Base-by-base conservation (phyloP, 805 yeast species). In the Jamesozyma rosinii region DNA sequence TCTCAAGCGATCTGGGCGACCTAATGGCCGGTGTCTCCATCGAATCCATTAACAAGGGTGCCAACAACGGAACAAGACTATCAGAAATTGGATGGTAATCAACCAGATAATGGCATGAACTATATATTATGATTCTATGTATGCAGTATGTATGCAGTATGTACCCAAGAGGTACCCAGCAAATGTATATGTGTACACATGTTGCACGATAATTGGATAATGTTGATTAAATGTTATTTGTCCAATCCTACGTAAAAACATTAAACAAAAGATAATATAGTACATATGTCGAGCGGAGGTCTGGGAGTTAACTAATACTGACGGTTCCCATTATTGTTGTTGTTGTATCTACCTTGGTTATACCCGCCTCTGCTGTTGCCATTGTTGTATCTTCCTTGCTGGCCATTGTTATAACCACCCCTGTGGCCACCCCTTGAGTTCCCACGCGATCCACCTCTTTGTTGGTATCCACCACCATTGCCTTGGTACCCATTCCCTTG, bases 21-120 rank as follows among this genome's bases (percentile, higher is more conserved):
- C 73, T 79, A 59, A 83, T 83, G 90, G 77, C 77, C 44, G 90
- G 90, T 45, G 70, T 77, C 38, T 73, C 78, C 45, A 76, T 79
- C 44, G 74, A 71, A 45, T 65, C 74, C 24, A 69, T 79, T 49
- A 64, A 57, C 43, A 71, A 68, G 42, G 47, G 49, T 15, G 42
- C 37, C 19, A n/a, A 38, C 5, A 26, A 38, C 30, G 44, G 44
- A 15, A 19, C 40, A 13, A 45, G 55, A 32, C 60, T 76, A 45
- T 70, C 79, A 4, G 63, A 67, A 30, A 69, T 75, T 51, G 79
- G 79, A 1, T 75, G 79, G 79, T 75, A 62, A 35, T 15, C 17
- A 15, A 6, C 15, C 15, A 14, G 11, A 30, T 30, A n/a, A n/a
- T n/a, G n/a, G 39, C n/a, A n/a, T n/a, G n/a, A n/a, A n/a, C n/a